Percentiles rank a stretch among this genome's conserved stretches.
These are phyloP conservation scores for Flaveria robusta DNA, from an alignment of 129 eudicot genomes.

Conservation along the genomic window DNA sequence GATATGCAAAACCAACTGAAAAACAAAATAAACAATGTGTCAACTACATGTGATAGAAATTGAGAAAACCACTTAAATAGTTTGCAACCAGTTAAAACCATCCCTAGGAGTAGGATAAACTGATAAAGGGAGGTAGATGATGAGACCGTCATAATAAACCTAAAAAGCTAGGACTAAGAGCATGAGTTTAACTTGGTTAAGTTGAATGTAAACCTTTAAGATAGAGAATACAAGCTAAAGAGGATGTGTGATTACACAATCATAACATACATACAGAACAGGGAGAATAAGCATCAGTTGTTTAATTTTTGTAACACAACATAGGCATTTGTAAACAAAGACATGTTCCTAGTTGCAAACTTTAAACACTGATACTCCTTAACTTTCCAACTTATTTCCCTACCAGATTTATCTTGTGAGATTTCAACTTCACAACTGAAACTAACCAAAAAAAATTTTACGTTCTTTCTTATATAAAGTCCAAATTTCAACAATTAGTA, in stretches of 20 bases:
- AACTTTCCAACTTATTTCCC: not conserved
- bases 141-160: not conserved
- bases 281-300: not conserved
- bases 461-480: not conserved
- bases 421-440: not conserved
- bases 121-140: too few relatives aligned
- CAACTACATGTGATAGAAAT: too few relatives aligned
- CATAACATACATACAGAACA: not conserved
- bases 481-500: not conserved
- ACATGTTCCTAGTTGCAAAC: not conserved
- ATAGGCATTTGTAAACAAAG: too few relatives aligned
- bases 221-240: not conserved
- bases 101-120: not conserved
- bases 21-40: too few relatives aligned
- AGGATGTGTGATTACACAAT: not conserved
- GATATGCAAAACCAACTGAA: too few relatives aligned
- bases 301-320: not conserved
- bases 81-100: too few relatives aligned
- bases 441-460: too few relatives aligned
- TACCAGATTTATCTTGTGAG: not conserved
- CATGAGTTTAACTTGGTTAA: not conserved
- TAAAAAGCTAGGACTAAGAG: not conserved
- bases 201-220: not conserved
- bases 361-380: not conserved
- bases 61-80: too few relatives aligned